These are phyloP conservation scores for Nicotiana paniculata DNA, from an alignment of 257 asterid species.

Conservation along the genomic window DNA sequence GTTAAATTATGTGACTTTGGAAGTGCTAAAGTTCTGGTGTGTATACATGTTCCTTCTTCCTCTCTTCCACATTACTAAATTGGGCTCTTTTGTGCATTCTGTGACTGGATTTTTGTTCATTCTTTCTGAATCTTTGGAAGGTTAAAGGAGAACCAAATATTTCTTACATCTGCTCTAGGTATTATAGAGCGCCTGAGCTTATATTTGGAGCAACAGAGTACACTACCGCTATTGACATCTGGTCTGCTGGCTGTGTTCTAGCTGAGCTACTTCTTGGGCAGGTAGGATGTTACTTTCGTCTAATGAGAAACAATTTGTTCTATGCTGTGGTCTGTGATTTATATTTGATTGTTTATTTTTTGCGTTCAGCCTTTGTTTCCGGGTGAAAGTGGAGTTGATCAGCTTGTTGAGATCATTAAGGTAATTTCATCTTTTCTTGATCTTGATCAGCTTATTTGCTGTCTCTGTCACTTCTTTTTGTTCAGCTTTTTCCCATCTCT, in stretches of 20 bases:
- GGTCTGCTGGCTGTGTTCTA: slow-evolving; percentile 56
- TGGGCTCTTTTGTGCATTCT: background rate
- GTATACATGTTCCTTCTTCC: background rate
- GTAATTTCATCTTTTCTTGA: slow-evolving; percentile 19
- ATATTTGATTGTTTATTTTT: background rate
- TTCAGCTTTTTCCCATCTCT: background rate
- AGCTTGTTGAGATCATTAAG: slow-evolving; percentile 97
- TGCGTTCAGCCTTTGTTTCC: slow-evolving; percentile 79
- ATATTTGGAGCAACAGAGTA: slow-evolving; percentile 56
- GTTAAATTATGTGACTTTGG: slow-evolving; percentile 52
- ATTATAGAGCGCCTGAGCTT: slow-evolving; percentile 56
- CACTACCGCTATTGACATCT: slow-evolving; percentile 42
- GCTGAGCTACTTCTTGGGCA: slow-evolving; percentile 52
- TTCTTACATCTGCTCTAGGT: slow-evolving; percentile 54
- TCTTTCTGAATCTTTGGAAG: slow-evolving; percentile 15
- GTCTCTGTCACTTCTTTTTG: background rate
- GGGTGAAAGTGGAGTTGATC: slow-evolving; percentile 99
- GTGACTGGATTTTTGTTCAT: background rate
- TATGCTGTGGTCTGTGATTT: background rate
- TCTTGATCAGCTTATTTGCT: background rate
- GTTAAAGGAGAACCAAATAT: slow-evolving; percentile 56
- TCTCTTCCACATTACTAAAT: background rate
- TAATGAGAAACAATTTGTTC: background rate
- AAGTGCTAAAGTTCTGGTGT: slow-evolving; percentile 48
- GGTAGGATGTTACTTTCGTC: slow-evolving; percentile 20